Percentiles rank a stretch among this genome's conserved stretches.
Evolutionary conservation across 1,284 basidiomycete genomes (phyloP).

Genomic region (Ceratobasidium sp.): DNA sequence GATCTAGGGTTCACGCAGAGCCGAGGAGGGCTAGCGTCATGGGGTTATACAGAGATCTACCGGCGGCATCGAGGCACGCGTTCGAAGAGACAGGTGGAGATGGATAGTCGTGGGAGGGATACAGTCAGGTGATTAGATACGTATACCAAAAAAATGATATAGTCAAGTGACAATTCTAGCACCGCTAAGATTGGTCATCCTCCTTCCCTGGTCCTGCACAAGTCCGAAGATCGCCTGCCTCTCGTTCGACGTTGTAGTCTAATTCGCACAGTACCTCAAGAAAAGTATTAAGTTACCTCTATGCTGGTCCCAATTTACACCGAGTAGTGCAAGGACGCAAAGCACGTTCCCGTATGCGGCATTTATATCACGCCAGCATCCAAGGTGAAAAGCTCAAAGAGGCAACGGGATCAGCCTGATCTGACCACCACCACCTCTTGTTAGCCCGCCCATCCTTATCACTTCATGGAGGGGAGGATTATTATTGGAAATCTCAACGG

Average conservation of each 20-base stretch:
- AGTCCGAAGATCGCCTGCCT: too few relatives aligned
- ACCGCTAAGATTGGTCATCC: neutral
- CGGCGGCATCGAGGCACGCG: neutral
- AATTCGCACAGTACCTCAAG: neutral
- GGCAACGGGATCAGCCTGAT: neutral
- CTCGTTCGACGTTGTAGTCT: neutral
- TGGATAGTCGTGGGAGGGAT: too few relatives aligned
- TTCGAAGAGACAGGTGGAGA: too few relatives aligned
- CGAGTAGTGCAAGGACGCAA: neutral
- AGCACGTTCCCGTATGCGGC: neutral
- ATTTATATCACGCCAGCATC: neutral
- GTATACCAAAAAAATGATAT: too few relatives aligned
- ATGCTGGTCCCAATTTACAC: neutral
- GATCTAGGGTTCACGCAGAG: neutral
- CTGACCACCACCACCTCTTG: neutral
- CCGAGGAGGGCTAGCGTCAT: neutral
- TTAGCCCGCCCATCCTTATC: neutral
- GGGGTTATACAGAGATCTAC: neutral
- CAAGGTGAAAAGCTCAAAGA: slow-evolving; percentile 4
- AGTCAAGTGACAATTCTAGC: neutral
- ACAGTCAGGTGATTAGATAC: too few relatives aligned
- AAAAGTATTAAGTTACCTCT: neutral
- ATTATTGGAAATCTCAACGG: neutral
- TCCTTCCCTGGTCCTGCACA: too few relatives aligned
- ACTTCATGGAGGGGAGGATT: neutral